Conservation (phyloP, 768 basidiomycete genomes). For the Kwoniella dejecticola region DNA sequence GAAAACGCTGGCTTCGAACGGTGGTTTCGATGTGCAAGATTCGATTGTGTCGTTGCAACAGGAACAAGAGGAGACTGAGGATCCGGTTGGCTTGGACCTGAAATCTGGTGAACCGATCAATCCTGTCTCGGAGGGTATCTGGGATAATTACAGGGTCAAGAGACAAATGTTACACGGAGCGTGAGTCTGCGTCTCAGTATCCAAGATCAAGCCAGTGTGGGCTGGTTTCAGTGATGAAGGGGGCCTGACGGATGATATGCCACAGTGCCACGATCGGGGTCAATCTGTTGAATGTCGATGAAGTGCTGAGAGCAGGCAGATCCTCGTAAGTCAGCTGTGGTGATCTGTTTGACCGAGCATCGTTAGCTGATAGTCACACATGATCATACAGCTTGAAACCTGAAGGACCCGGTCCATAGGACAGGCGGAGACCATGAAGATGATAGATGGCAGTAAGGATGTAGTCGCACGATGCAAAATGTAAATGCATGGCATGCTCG, state of each 20-base stretch:
- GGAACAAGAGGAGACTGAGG: slow-evolving; percentile 82
- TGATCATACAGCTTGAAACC: slow-evolving; percentile 14
- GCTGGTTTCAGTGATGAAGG: neutral
- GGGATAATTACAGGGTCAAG: slow-evolving; percentile 99
- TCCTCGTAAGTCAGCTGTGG: slow-evolving; percentile 49
- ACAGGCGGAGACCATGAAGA: neutral
- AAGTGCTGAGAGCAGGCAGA: slow-evolving; percentile 67
- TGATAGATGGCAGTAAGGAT: neutral
- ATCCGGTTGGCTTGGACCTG: slow-evolving; percentile 89
- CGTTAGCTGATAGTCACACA: slow-evolving; percentile 1
- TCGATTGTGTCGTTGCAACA: slow-evolving; percentile 85
- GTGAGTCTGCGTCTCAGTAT: too few species aligned
- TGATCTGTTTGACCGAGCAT: neutral
- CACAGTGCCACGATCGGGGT: slow-evolving; percentile 71
- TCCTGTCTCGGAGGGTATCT: slow-evolving; percentile 91
- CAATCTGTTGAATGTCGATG: slow-evolving; percentile 92
- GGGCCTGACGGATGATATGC: neutral
- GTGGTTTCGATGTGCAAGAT: slow-evolving; percentile 96
- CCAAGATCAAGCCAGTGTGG: too few species aligned
- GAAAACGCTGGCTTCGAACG: slow-evolving; percentile 93
- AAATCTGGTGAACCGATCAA: slow-evolving; percentile 94
- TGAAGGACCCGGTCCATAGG: slow-evolving; percentile 22
- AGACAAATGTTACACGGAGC: slow-evolving; percentile 97
- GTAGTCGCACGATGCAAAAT: neutral
- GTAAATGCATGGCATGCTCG: slow-evolving; percentile 5